Evolutionary conservation across 2,329 filamentous ascomycete genomes (phyloP).

Genomic region (Bipolaris bicolor): DNA sequence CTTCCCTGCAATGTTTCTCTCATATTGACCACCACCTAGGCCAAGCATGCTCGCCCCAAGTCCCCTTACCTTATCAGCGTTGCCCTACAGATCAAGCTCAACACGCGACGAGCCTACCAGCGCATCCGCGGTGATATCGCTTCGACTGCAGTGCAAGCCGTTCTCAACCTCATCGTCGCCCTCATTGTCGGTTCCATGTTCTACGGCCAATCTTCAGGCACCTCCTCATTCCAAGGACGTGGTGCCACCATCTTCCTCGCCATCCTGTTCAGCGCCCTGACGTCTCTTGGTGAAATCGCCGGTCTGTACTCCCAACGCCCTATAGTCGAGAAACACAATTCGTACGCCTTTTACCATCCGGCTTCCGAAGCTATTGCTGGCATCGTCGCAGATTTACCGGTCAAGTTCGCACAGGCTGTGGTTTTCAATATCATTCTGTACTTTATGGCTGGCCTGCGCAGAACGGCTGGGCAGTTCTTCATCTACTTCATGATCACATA

Average conservation of each 20-base stretch:
- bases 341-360: slow-evolving; percentile 88
- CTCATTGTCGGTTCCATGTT: slow-evolving; percentile 69
- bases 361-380: slow-evolving; percentile 82
- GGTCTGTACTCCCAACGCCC: slow-evolving; percentile 79
- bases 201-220: slow-evolving; percentile 58
- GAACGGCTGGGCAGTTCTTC: slow-evolving; percentile 78
- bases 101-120: slow-evolving; percentile 42
- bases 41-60: slow-evolving; percentile 59
- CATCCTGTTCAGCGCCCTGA: slow-evolving; percentile 64
- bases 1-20: no score
- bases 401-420: slow-evolving; percentile 73
- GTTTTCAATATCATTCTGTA: slow-evolving; percentile 81
- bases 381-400: slow-evolving; percentile 82
- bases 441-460: slow-evolving; percentile 80
- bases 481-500: slow-evolving; percentile 70
- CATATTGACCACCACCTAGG: slow-evolving; percentile 37
- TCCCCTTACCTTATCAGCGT: slow-evolving; percentile 66
- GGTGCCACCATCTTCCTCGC: slow-evolving; percentile 67
- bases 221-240: slow-evolving; percentile 60
- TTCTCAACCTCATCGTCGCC: slow-evolving; percentile 61
- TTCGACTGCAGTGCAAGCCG: slow-evolving; percentile 44
- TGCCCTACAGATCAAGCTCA: slow-evolving; percentile 51
- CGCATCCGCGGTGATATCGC: slow-evolving; percentile 44
- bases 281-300: slow-evolving; percentile 60
- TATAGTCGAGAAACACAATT: slow-evolving; percentile 86